Percentiles rank a stretch among this genome's conserved stretches.
These are phyloP conservation scores for Podospora conica DNA, from an alignment of 495 filamentous ascomycete species.

Conservation along the genomic window DNA sequence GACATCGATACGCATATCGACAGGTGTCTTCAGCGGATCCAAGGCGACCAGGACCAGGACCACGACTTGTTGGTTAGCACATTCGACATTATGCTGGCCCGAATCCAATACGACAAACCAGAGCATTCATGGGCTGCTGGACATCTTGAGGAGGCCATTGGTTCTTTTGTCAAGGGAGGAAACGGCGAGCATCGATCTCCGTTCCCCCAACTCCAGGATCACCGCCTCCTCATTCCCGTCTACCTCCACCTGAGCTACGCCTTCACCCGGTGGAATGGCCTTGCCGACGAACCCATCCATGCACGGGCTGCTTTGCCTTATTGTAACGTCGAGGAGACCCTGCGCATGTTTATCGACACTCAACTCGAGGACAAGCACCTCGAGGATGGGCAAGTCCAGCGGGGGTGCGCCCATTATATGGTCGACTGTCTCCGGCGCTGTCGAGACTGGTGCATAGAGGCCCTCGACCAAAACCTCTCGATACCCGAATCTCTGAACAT, in stretches of 20 bases:
- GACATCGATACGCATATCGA: neutral
- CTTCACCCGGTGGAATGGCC: slow-evolving; percentile 14
- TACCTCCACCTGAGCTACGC: slow-evolving; percentile 12
- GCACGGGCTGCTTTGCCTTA: too few species aligned
- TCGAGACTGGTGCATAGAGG: slow-evolving; percentile 10
- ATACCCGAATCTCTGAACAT: neutral
- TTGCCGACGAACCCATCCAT: too few species aligned
- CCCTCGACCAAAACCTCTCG: neutral
- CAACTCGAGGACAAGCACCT: slow-evolving; percentile 10
- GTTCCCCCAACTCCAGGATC: slow-evolving; percentile 10
- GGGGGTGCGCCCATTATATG: neutral
- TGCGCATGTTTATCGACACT: slow-evolving; percentile 10
- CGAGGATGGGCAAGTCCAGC: too few species aligned
- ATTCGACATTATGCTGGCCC: neutral
- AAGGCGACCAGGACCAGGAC: neutral
- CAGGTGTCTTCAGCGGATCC: neutral
- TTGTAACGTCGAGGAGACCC: neutral
- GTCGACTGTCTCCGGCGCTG: neutral
- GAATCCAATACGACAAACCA: neutral
- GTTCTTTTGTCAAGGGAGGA: neutral
- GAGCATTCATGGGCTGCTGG: neutral
- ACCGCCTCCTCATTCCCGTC: neutral
- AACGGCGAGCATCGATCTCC: neutral
- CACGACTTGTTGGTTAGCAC: neutral
- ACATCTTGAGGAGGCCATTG: neutral